Percentiles rank a stretch among this genome's conserved stretches.
phyloP scores from a whole-genome alignment of 352 stramenopile species.

The Plasmopara muralis region DNA sequence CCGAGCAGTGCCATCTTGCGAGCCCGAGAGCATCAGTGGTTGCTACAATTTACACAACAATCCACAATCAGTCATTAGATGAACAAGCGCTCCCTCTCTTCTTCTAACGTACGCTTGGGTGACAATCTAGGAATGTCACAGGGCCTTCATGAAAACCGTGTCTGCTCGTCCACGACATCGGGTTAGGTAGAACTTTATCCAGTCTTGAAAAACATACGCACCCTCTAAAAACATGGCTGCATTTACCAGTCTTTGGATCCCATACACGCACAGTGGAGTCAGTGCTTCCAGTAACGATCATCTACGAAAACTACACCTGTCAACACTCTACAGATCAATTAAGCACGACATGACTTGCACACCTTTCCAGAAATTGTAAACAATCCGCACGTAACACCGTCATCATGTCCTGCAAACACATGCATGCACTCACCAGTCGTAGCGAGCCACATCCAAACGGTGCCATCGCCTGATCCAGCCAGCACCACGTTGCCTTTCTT shows the following conservation, averaged over 20 bases:
- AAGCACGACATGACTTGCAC: conserved; percentile 1
- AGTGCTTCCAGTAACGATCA: conserved; percentile 89
- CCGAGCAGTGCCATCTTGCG: conserved; percentile 91
- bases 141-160: conserved; percentile 83
- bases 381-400: conserved; percentile 88
- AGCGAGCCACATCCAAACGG: conserved; percentile 91
- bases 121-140: conserved; percentile 88
- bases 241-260: conserved; percentile 94
- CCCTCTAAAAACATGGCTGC: conserved; percentile 84
- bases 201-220: conserved; percentile 15
- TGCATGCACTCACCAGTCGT: conserved; percentile 95
- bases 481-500: conserved; percentile 88
- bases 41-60: conserved; percentile 38
- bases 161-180: conserved; percentile 23
- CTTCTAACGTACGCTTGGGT: conserved; percentile 52
- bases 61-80: conserved; percentile 4
- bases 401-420: conserved; percentile 97
- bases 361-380: conserved; percentile 95
- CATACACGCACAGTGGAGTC: conserved; percentile 94
- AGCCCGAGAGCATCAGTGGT: conserved; percentile 89
- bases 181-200: conserved; percentile 1
- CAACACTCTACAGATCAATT: not conserved
- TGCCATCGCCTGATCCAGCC: conserved; percentile 82
- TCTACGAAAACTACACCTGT: conserved; percentile 23
- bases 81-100: not conserved